Evolutionary conservation across 2,329 filamentous ascomycete genomes (phyloP).

Genomic region (Phaeosphaeriaceae sp.): DNA sequence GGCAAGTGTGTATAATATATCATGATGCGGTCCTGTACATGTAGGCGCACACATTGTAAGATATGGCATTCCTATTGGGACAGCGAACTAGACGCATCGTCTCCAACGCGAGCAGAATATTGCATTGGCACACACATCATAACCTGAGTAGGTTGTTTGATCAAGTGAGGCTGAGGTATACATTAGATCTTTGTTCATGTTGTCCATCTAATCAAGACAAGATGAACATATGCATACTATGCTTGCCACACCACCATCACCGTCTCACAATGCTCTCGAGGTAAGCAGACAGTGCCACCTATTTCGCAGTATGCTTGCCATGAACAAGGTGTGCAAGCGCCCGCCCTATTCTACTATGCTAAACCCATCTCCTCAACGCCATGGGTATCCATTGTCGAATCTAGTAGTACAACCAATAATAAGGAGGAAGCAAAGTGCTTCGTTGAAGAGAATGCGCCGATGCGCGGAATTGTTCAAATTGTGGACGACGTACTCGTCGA

Average conservation of each 20-base stretch:
- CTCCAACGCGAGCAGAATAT: too few relatives aligned
- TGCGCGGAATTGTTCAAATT: not conserved
- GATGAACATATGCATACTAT: not conserved
- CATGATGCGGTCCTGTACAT: not conserved
- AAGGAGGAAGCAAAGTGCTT: not conserved
- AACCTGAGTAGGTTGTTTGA: too few relatives aligned
- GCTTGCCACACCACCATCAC: not conserved
- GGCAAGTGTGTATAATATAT: not conserved
- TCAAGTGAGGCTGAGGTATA: too few relatives aligned
- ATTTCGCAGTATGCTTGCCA: not conserved
- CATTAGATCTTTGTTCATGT: not conserved
- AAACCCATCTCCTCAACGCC: conserved; percentile 1
- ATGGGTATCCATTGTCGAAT: conserved; percentile 1
- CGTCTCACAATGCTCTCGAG: not conserved
- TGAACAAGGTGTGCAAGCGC: not conserved
- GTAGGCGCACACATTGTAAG: not conserved
- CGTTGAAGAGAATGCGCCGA: not conserved
- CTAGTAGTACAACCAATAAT: not conserved
- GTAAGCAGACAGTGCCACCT: not conserved
- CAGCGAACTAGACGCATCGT: too few relatives aligned
- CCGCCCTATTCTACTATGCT: not conserved
- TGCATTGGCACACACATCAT: too few relatives aligned
- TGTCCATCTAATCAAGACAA: not conserved
- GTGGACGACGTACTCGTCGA: not conserved
- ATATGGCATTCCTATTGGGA: too few relatives aligned